Evolutionary conservation across 2,329 filamentous ascomycete species (phyloP).

Genomic region (Plenodomus tracheiphilus): DNA sequence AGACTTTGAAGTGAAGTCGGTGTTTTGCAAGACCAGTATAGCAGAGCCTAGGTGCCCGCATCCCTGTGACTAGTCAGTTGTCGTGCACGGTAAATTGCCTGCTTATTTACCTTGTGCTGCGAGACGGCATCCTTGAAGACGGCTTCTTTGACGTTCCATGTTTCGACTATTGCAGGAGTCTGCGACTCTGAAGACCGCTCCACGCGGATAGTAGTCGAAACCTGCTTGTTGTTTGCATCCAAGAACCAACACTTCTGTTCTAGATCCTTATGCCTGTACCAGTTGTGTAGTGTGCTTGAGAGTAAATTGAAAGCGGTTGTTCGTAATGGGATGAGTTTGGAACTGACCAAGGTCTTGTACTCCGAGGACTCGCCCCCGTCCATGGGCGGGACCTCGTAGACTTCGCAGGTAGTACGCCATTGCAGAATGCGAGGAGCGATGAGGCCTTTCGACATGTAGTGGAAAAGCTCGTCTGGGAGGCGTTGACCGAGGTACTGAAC

Average conservation of each 20-base stretch:
- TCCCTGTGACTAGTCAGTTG: constrained; percentile 21
- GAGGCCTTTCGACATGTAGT: constrained; percentile 83
- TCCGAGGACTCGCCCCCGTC: constrained; percentile 79
- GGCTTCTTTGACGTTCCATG: constrained; percentile 74
- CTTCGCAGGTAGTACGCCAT: constrained; percentile 78
- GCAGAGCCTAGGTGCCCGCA: constrained; percentile 53
- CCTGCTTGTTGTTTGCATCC: constrained; percentile 29
- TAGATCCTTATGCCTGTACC: constrained; percentile 79
- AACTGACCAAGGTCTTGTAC: constrained; percentile 78
- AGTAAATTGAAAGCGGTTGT: constrained; percentile 78
- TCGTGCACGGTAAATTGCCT: not conserved
- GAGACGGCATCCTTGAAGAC: constrained; percentile 52
- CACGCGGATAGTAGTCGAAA: constrained; percentile 65
- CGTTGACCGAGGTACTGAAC: constrained; percentile 90
- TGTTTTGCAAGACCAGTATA: constrained; percentile 65
- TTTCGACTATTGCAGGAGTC: constrained; percentile 57
- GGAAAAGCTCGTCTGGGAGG: constrained; percentile 85
- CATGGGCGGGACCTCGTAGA: constrained; percentile 79
- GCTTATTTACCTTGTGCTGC: constrained; percentile 23
- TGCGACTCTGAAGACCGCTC: constrained; percentile 54
- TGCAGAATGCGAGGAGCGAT: constrained; percentile 78
- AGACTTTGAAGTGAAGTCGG: constrained; percentile 70
- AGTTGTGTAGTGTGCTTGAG: constrained; percentile 78
- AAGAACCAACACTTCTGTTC: constrained; percentile 79
- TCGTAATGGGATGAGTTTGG: constrained; percentile 72